Conservation (phyloP, 2,329 filamentous ascomycete species). For the Didymella segeticola region DNA sequence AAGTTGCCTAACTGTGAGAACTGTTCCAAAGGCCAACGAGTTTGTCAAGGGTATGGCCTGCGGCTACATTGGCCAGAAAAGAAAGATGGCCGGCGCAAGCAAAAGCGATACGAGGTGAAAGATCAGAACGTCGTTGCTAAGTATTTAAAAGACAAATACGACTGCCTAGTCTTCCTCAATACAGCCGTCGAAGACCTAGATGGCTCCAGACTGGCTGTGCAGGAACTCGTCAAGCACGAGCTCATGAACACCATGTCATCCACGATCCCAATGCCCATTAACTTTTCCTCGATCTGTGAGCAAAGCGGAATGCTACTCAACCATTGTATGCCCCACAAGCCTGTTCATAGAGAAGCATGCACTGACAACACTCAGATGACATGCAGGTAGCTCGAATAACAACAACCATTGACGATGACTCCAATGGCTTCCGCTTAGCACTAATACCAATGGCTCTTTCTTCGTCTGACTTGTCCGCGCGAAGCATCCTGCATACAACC, state of each 20-base stretch:
- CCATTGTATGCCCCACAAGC: background rate
- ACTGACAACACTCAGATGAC: conserved; percentile 50
- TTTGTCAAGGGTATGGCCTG: conserved; percentile 55
- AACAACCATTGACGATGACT: conserved; percentile 54
- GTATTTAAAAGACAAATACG: conserved; percentile 5
- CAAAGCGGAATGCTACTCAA: conserved; percentile 29
- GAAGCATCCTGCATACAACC: conserved; percentile 54
- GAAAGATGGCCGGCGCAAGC: conserved; percentile 54
- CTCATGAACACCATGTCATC: background rate
- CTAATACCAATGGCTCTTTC: conserved; percentile 56
- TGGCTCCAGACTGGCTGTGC: conserved; percentile 1
- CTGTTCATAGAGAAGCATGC: conserved; percentile 17
- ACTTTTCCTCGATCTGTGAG: background rate
- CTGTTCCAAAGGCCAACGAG: conserved; percentile 52
- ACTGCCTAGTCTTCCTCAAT: conserved; percentile 27
- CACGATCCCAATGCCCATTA: background rate
- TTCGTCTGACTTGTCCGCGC: conserved; percentile 42
- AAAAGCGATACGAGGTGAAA: conserved; percentile 41
- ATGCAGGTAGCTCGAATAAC: conserved; percentile 54
- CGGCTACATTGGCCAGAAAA: conserved; percentile 58
- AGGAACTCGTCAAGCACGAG: background rate
- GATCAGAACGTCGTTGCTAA: background rate
- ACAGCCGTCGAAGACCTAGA: conserved; percentile 24
- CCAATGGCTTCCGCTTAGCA: conserved; percentile 56
- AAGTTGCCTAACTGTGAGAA: conserved; percentile 54